Evolutionary conservation across 108 stramenopile genomes (phyloP).

Genomic region (Ochromonas danica): DNA sequence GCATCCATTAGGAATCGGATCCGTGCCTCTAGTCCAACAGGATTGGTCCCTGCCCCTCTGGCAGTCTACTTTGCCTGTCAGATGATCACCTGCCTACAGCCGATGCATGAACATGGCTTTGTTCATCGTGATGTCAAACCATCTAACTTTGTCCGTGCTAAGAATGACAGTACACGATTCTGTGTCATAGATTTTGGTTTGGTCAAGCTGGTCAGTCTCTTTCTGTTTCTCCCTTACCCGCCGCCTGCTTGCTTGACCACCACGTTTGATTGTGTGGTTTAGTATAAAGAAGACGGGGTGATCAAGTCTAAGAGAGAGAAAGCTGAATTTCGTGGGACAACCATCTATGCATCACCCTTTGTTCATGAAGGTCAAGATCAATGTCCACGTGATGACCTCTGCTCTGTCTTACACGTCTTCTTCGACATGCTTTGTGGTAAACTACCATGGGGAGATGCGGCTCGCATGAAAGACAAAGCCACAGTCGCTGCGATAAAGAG

Average conservation of each 20-base stretch:
- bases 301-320: slow-evolving; percentile 36
- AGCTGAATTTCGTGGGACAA: slow-evolving; percentile 53
- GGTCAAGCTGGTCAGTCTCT: slow-evolving; percentile 36
- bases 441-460: slow-evolving; percentile 49
- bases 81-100: slow-evolving; percentile 48
- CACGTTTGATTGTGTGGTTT: neutral
- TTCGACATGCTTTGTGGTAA: slow-evolving; percentile 46
- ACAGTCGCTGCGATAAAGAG: slow-evolving; percentile 9
- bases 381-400: slow-evolving; percentile 51
- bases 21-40: neutral
- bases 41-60: neutral
- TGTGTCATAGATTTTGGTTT: slow-evolving; percentile 53
- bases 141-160: slow-evolving; percentile 47
- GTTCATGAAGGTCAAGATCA: slow-evolving; percentile 39
- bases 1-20: slow-evolving; percentile 39
- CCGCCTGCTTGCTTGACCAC: too few species aligned
- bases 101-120: slow-evolving; percentile 44
- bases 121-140: slow-evolving; percentile 54
- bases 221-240: neutral
- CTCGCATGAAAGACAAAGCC: neutral
- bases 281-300: slow-evolving; percentile 23
- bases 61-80: neutral
- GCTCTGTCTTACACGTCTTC: slow-evolving; percentile 49
- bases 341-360: slow-evolving; percentile 42
- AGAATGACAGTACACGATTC: slow-evolving; percentile 41